Percentiles rank a stretch among this genome's conserved stretches.
Evolutionary conservation across 1,284 basidiomycete genomes (phyloP).

Genomic region (Puccinia triticina): DNA sequence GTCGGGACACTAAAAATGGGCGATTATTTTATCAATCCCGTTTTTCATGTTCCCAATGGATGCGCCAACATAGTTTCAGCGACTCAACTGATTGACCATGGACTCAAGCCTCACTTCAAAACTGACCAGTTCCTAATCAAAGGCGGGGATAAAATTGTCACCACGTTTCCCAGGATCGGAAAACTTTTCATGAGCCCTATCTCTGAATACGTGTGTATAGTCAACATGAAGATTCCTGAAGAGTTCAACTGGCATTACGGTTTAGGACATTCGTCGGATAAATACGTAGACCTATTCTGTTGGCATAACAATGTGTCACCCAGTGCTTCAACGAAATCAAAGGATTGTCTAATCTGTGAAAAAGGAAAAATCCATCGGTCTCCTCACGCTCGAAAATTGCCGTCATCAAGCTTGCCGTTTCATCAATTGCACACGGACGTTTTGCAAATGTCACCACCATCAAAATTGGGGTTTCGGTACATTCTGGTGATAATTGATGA

Average conservation of each 20-base stretch:
- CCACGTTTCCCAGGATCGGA: neutral
- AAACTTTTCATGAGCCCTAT: neutral
- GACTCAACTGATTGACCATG: too few relatives aligned
- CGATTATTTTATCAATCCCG: neutral
- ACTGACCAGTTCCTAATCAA: neutral
- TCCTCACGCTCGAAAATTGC: neutral
- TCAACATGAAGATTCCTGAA: too few relatives aligned
- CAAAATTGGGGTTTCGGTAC: slow-evolving; percentile 4
- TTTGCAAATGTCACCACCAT: neutral
- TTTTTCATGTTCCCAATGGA: slow-evolving; percentile 25
- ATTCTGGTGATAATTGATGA: slow-evolving; percentile 33
- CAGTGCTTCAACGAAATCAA: neutral
- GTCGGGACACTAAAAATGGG: slow-evolving; percentile 15
- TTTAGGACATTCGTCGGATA: slow-evolving; percentile 21
- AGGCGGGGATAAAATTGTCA: neutral
- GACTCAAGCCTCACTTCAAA: slow-evolving; percentile 6
- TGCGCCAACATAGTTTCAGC: neutral
- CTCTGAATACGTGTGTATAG: neutral
- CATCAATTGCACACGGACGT: too few relatives aligned
- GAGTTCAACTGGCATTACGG: too few relatives aligned
- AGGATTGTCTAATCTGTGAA: neutral
- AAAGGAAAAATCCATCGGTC: neutral
- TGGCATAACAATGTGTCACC: neutral
- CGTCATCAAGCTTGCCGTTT: neutral
- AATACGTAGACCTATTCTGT: neutral